Evolutionary conservation across 352 stramenopile genomes (phyloP), one percentile per base, ranked within the genome.

Genomic region (Globisporangium heterothallicum): DNA sequence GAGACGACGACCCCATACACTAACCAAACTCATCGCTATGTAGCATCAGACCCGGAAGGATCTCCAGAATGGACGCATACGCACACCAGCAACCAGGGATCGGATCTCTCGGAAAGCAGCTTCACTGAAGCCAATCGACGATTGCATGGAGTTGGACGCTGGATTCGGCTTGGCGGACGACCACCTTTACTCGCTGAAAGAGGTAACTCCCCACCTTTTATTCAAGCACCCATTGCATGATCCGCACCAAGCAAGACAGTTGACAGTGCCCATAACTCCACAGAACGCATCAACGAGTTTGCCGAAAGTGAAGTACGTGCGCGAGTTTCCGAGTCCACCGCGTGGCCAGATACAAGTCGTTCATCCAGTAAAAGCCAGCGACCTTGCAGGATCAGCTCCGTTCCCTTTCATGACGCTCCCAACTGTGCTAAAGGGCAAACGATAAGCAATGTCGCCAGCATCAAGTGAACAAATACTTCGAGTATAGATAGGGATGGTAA

Each of bases 311-410:
- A 68, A 71, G 18, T 84, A 84, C 40, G 38, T 74, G 24, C 70
- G 68, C 2, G 74, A 86, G 53, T 86, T 82, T 48, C 59, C 72
- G 7, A 78, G 57, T 32, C 61, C 63, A 22, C 50, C 72, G 2
- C 49, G 26, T 12, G 74, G 70, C 13, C 56, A 59, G 6, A 70
- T 85, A 27, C 61, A 64, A 16, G 26, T 78, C 6, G 54, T 78
- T 30, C 58, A 34, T 13, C 40, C 41, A 25, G 36, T 8, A 18
- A 54, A 18, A 42, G 42, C 44, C 4, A 46, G 30, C 32, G 27
- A 22, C 12, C 27, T 43, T 21, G 24, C 26, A 49, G 29, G n/a
- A 19, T 48, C 49, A 10, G 6, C 6, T 24, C 16, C 46, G 13
- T 64, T 63, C 12, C 53, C 67, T 21, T 63, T 68, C 56, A n/a